A percentile compares a stretch with the other conserved stretches of the same genome.
Conservation (phyloP, 2,329 filamentous ascomycete species). For the Trichoderma sp. region DNA sequence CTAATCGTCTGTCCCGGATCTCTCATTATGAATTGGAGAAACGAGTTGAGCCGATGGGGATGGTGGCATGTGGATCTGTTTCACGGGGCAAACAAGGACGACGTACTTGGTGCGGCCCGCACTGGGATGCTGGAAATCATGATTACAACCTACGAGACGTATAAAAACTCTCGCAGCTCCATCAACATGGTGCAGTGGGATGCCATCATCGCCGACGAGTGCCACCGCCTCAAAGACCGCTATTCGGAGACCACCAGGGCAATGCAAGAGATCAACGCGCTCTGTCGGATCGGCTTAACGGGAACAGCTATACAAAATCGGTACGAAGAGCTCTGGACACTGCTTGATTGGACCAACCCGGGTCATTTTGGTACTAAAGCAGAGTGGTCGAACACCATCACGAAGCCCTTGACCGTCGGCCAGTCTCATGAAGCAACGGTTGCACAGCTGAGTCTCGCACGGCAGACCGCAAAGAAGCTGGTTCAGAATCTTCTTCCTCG, state of each 20-base stretch:
- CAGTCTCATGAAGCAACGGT: slow-evolving; percentile 91
- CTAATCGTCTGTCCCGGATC: slow-evolving; percentile 88
- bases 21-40: slow-evolving; percentile 87
- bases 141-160: slow-evolving; percentile 93
- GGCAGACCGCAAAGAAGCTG: slow-evolving; percentile 80
- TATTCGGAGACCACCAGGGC: slow-evolving; percentile 76
- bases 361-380: slow-evolving; percentile 64
- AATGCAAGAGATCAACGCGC: slow-evolving; percentile 86
- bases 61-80: slow-evolving; percentile 91
- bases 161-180: slow-evolving; percentile 70
- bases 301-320: slow-evolving; percentile 98
- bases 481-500: slow-evolving; percentile 84
- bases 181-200: slow-evolving; percentile 92
- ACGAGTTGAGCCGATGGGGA: slow-evolving; percentile 85
- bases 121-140: slow-evolving; percentile 83
- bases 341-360: slow-evolving; percentile 95
- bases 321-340: slow-evolving; percentile 95
- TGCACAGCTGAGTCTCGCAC: slow-evolving; percentile 75
- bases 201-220: slow-evolving; percentile 91
- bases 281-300: slow-evolving; percentile 90
- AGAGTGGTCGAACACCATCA: slow-evolving; percentile 79
- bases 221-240: slow-evolving; percentile 82
- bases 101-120: slow-evolving; percentile 69
- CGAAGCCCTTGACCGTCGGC: slow-evolving; percentile 77
- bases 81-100: slow-evolving; percentile 69